Conservation (phyloP, 495 filamentous ascomycete species). For the Lindgomyces ingoldianus region DNA sequence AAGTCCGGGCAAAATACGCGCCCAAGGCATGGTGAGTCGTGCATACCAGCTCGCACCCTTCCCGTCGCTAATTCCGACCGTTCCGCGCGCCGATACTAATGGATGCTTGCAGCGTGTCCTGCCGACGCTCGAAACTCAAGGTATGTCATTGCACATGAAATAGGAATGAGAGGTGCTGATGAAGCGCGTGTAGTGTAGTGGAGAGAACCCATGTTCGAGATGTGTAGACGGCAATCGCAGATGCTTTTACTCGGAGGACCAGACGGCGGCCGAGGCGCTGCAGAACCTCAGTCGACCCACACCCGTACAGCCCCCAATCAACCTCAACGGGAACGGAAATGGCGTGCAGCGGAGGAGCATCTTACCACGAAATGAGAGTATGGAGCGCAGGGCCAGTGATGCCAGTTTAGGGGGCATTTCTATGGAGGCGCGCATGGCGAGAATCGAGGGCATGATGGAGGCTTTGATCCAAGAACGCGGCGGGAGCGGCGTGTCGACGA, state of each 20-base stretch:
- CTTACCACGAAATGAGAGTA: slow-evolving; percentile 14
- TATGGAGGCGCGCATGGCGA: slow-evolving; percentile 29
- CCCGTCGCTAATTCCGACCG: slow-evolving; percentile 21
- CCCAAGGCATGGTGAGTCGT: slow-evolving; percentile 30
- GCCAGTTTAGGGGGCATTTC: slow-evolving; percentile 20
- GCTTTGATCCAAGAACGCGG: slow-evolving; percentile 15
- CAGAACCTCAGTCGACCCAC: slow-evolving; percentile 30
- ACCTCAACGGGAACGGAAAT: slow-evolving; percentile 9
- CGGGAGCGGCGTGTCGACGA: background rate
- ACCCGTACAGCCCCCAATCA: slow-evolving; percentile 2
- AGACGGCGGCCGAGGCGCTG: slow-evolving; percentile 34
- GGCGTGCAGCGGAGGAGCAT: slow-evolving; percentile 12
- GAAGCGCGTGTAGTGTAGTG: slow-evolving; percentile 21
- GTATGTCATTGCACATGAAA: background rate
- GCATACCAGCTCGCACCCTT: background rate
- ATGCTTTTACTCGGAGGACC: slow-evolving; percentile 37
- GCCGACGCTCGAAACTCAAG: slow-evolving; percentile 33
- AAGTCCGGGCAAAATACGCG: slow-evolving; percentile 30
- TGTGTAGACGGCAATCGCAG: slow-evolving; percentile 15
- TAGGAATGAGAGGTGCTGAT: background rate
- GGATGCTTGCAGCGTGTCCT: slow-evolving; percentile 15
- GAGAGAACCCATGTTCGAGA: slow-evolving; percentile 30
- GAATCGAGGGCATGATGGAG: slow-evolving; percentile 32
- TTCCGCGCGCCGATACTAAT: slow-evolving; percentile 8
- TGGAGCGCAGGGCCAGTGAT: slow-evolving; percentile 24